Evolutionary conservation across 495 filamentous ascomycete genomes (phyloP).

Genomic region (Hypoxylon lienhwacheense): DNA sequence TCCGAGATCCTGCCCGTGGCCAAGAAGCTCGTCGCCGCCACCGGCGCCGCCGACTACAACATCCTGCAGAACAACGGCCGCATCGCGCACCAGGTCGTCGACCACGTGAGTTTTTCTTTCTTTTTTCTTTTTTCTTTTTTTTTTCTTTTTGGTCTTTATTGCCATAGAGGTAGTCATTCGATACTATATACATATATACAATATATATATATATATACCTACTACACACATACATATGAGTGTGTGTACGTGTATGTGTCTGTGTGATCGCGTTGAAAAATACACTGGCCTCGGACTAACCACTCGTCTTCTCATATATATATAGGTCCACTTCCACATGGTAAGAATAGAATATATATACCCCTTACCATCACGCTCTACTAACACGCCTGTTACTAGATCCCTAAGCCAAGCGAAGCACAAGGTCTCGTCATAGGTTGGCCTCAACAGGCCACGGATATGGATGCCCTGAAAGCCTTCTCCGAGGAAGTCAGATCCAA

Average conservation of each 20-base stretch:
- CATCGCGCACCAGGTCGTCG: slow-evolving; percentile 91
- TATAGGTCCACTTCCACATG: slow-evolving; percentile 90
- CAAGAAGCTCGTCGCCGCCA: slow-evolving; percentile 81
- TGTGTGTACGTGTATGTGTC: no score
- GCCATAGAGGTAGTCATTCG: no score
- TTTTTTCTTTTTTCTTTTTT: background rate
- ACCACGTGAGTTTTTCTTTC: slow-evolving; percentile 65
- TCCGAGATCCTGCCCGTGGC: slow-evolving; percentile 83
- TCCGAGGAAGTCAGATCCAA: slow-evolving; percentile 82
- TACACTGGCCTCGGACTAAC: background rate
- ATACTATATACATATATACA: no score
- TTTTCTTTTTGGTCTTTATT: background rate
- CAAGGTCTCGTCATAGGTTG: slow-evolving; percentile 82
- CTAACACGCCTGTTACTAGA: slow-evolving; percentile 55
- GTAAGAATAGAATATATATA: slow-evolving; percentile 47
- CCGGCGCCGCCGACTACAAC: slow-evolving; percentile 81
- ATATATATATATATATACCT: no score
- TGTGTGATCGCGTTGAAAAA: no score
- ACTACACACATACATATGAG: no score
- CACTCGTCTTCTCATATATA: background rate
- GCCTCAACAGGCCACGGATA: slow-evolving; percentile 75
- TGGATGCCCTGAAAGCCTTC: slow-evolving; percentile 80
- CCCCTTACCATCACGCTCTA: slow-evolving; percentile 1
- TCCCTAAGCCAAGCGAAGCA: slow-evolving; percentile 86
- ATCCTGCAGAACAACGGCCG: slow-evolving; percentile 95